Conservation (phyloP, 257 asterid genomes). For the Plectranthus barbatus region DNA sequence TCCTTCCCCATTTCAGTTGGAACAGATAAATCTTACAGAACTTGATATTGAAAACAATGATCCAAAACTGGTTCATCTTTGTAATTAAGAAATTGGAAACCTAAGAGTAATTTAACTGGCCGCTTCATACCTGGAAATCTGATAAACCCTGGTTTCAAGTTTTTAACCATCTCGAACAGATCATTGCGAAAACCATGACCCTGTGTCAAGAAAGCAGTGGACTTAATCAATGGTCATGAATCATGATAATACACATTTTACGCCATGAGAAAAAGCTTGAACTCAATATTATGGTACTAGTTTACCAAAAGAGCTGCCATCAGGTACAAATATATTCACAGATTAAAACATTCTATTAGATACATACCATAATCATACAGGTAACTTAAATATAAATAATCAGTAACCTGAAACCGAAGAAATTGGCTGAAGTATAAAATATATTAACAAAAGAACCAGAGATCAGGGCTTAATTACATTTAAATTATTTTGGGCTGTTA, state of each 20-base stretch:
- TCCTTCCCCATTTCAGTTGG: not conserved
- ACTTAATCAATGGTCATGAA: not conserved
- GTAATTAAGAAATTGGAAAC: not conserved
- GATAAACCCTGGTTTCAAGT: conserved; percentile 65
- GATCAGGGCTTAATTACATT: not conserved
- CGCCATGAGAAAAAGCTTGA: not conserved
- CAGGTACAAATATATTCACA: no score
- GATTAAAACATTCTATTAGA: no score
- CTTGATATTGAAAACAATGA: not conserved
- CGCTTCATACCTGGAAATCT: conserved; percentile 76
- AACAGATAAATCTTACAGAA: not conserved
- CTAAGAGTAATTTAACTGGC: not conserved
- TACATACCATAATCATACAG: not conserved
- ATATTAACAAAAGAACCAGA: not conserved
- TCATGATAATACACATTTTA: not conserved
- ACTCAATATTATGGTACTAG: not conserved
- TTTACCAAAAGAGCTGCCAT: not conserved
- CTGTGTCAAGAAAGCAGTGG: conserved; percentile 33
- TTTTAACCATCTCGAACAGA: conserved; percentile 68
- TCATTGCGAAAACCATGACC: conserved; percentile 95
- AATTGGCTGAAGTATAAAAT: not conserved
- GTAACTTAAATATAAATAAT: not conserved
- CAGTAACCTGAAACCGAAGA: not conserved
- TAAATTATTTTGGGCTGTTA: not conserved
- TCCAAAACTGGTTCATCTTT: not conserved